phyloP scores from a whole-genome alignment of 331 rosid genomes.

The Acacia pycnantha region DNA sequence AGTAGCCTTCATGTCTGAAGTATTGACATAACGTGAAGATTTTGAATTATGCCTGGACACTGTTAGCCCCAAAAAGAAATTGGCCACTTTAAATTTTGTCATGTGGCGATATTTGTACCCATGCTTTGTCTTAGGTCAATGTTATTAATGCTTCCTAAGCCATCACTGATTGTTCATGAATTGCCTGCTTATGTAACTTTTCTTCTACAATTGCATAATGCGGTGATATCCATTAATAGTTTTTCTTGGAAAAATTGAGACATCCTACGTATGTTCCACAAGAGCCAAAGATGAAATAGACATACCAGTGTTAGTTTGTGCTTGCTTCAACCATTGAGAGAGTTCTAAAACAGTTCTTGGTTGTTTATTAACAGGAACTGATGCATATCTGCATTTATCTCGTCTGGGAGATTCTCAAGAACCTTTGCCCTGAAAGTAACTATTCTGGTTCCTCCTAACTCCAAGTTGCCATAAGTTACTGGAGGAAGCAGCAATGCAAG shows the following conservation, averaged over 20 bases:
- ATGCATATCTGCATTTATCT: slow-evolving; percentile 75
- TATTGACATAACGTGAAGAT: background rate
- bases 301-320: background rate
- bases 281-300: background rate
- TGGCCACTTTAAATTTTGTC: background rate
- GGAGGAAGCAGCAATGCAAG: background rate
- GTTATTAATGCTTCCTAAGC: background rate
- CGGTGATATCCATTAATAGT: background rate
- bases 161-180: background rate
- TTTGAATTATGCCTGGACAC: background rate
- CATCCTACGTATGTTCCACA: background rate
- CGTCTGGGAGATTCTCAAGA: slow-evolving; percentile 84
- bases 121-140: background rate
- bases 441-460: background rate
- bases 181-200: background rate
- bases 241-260: background rate
- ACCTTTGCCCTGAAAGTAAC: slow-evolving; percentile 51
- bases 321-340: slow-evolving; percentile 13
- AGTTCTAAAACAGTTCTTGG: background rate
- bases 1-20: background rate
- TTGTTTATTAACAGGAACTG: slow-evolving; percentile 57
- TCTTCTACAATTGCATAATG: background rate
- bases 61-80: background rate
- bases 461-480: background rate
- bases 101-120: background rate